Base-by-base conservation (phyloP, 2,329 filamentous ascomycete species). In the Berkeleyomyces rouxiae region DNA sequence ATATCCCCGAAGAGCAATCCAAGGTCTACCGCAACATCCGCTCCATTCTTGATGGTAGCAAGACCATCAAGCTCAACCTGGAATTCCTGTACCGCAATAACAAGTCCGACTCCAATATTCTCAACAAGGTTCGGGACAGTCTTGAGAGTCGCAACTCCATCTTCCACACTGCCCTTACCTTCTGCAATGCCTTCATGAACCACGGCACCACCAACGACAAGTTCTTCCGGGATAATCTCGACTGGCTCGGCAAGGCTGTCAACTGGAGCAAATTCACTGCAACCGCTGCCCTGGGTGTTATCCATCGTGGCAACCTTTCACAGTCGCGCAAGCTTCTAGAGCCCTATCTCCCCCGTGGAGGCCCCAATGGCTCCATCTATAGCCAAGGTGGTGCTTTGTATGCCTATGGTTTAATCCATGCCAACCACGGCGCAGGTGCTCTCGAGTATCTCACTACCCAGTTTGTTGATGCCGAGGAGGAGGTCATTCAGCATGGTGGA, bases 231-330 rank as follows among this genome's bases (percentile, higher is more conserved):
- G 90, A 97, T 70, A 99, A 99, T 71, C 76, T 99, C 33, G 93
- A 99, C 67, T 99, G 93, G 93, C 77, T 99, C 3, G 91, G 92
- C 65, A 99, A 97, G 78, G 93, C 93, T 36, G 90, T 97, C 58
- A 99, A 99, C 77, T 99, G 93, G 93, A 96, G 91, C 65, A 99
- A 99, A 73, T 99, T 99, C 72, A 96, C 93, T 0, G 93, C 93
- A 11, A 99, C 93, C 3, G 93, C 93, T 63, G 93, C 93, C 6
- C 79, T 99, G 4, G 93, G 93, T 73, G 93, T 97, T 60, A 96
- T 99, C 66, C 93, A 99, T 74, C 87, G 90, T 55, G 93, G 93
- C 63, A 99, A 99, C 73, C 79, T 99, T 64, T 88, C 87, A 33
- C 92, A 99, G 70, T 93, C 91, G 1, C 85, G 90, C 70, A 96